These are phyloP conservation scores for Aspergillus avenaceus DNA, from an alignment of 495 filamentous ascomycete species.

Conservation along the genomic window DNA sequence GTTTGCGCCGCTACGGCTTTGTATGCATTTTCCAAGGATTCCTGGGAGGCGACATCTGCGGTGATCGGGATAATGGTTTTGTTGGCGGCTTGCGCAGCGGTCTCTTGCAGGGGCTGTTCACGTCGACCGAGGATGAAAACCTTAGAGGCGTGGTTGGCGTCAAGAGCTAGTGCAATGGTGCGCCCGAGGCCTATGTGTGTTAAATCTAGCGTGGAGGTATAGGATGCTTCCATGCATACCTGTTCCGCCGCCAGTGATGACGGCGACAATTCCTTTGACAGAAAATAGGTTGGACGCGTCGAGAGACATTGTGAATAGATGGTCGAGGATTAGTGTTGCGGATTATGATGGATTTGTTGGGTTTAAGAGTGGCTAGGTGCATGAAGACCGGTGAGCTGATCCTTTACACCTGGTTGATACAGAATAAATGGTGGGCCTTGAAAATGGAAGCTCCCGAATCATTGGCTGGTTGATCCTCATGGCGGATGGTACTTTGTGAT, in stretches of 20 bases:
- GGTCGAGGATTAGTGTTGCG: not conserved
- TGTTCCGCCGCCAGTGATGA: slow-evolving; percentile 62
- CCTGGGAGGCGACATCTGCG: slow-evolving; percentile 62
- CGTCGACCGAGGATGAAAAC: slow-evolving; percentile 62
- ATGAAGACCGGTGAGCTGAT: too few relatives aligned
- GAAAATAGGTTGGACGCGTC: slow-evolving; percentile 48
- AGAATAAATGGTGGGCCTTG: too few relatives aligned
- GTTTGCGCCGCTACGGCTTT: slow-evolving; percentile 46
- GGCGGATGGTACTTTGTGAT: too few relatives aligned
- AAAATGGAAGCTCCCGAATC: too few relatives aligned
- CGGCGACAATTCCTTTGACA: slow-evolving; percentile 51
- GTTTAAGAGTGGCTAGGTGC: too few relatives aligned
- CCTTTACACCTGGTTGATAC: too few relatives aligned
- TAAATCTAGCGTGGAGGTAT: not conserved
- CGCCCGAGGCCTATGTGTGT: slow-evolving; percentile 40
- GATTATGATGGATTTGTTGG: not conserved
- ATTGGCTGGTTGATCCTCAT: too few relatives aligned
- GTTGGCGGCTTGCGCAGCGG: slow-evolving; percentile 30
- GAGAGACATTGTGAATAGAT: slow-evolving; percentile 9
- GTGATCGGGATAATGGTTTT: slow-evolving; percentile 51
- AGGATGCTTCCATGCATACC: too few relatives aligned
- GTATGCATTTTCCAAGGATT: slow-evolving; percentile 51
- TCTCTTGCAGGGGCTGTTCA: slow-evolving; percentile 45
- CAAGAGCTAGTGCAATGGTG: slow-evolving; percentile 55
- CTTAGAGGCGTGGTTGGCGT: slow-evolving; percentile 50